Percentiles rank a stretch among this genome's conserved stretches.
Evolutionary conservation across 768 basidiomycete genomes (phyloP).

Genomic region (Leccinum obscurum): DNA sequence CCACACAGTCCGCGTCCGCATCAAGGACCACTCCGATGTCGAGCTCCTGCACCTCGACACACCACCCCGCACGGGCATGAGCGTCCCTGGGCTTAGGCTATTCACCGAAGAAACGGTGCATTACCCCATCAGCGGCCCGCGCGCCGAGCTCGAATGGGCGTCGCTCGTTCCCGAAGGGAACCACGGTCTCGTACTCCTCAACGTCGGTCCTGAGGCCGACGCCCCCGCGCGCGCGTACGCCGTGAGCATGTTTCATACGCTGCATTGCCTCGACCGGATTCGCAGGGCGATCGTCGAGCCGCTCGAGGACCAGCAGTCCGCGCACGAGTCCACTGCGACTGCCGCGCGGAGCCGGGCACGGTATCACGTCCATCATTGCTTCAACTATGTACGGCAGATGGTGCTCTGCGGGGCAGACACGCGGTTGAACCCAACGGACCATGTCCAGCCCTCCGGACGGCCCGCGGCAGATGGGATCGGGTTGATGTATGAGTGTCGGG

Average conservation of each 20-base stretch:
- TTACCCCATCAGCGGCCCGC: constrained; percentile 24
- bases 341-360: background rate
- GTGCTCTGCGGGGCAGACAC: constrained; percentile 37
- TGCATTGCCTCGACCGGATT: constrained; percentile 42
- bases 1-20: constrained; percentile 18
- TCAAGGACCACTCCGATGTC: constrained; percentile 10
- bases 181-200: constrained; percentile 16
- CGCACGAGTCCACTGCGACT: background rate
- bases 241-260: constrained; percentile 40
- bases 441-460: constrained; percentile 11
- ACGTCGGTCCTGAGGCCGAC: constrained; percentile 13
- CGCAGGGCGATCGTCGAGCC: constrained; percentile 23
- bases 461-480: constrained; percentile 23
- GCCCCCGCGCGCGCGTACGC: constrained; percentile 34
- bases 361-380: constrained; percentile 33
- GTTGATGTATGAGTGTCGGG: constrained; percentile 21
- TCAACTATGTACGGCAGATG: constrained; percentile 43
- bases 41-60: constrained; percentile 19
- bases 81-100: constrained; percentile 4
- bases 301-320: background rate
- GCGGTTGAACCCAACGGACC: constrained; percentile 29
- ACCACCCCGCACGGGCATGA: background rate
- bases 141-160: constrained; percentile 27
- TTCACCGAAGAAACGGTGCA: constrained; percentile 27
- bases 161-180: constrained; percentile 23